Evolutionary conservation across 2,329 filamentous ascomycete species (phyloP), one percentile per base, ranked within the genome.

Genomic region (Cladosporium halotolerans): DNA sequence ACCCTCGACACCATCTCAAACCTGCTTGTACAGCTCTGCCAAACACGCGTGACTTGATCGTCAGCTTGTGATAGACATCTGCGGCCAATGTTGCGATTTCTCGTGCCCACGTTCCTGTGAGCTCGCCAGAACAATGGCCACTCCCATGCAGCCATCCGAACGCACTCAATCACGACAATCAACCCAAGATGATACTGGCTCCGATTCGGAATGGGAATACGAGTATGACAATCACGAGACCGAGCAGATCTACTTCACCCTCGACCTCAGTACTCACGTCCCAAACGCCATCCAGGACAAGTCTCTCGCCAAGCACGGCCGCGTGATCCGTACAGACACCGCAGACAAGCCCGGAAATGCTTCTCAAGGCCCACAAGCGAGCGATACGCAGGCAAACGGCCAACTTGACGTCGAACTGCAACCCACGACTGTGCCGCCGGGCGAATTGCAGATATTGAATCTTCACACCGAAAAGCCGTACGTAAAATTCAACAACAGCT

Each of bases 381-480:
- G 13, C n/a, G 13, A n/a, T 23, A n/a, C 13, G 10, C 34, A 46
- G 2, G 36, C 39, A 2, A 40, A 45, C 14, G 38, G 16, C 5
- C 16, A 38, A 14, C 11, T 23, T 7, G 55, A 39, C 8, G 36
- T 9, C 36, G 36, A 39, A 3, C 10, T 11, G 10, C 34, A 36
- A 36, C 10, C 10, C 10, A 9, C 34, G 34, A 39, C 55, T 38
- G 55, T 56, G 43, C 54, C 54, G 48, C 55, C 33, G 55, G 80
- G 56, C 42, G 46, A 53, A 13, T 54, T 96, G 5, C 89, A 96
- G 65, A 84, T 96, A 47, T 76, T 93, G n/a, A 89, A 89, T 28
- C 77, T 96, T 3, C 86, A 95, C 68, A 85, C 85, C 1, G 64
- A 73, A 2, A 85, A 87, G 45, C 92, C 92, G 0, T 74, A 96